Percentiles rank a stretch among this genome's conserved stretches.
These are phyloP conservation scores for Mercurialis annua DNA, from an alignment of 345 rosid species.

Conservation along the genomic window DNA sequence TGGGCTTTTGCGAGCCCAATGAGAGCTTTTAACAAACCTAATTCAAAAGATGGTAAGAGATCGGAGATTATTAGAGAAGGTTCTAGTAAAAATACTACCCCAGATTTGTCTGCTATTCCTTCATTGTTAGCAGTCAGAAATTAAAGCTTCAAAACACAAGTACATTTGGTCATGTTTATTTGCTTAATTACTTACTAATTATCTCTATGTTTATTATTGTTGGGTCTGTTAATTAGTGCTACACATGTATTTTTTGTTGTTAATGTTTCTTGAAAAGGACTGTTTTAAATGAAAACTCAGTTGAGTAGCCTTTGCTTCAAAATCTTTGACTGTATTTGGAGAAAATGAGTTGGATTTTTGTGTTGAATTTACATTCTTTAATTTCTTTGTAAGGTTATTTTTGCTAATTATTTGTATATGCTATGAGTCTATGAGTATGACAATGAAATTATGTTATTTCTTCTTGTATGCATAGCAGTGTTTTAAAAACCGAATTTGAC, in stretches of 20 bases:
- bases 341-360: background rate
- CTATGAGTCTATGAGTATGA: too few species aligned
- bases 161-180: slow-evolving; percentile 18
- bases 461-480: too few species aligned
- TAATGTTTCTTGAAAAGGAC: background rate
- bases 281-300: background rate
- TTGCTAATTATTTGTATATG: background rate
- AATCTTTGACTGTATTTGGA: background rate
- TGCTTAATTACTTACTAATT: background rate
- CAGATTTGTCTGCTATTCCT: slow-evolving; percentile 66
- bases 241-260: background rate
- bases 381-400: background rate
- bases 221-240: background rate
- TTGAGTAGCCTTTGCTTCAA: background rate
- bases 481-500: too few species aligned
- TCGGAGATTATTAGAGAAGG: slow-evolving; percentile 38
- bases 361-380: slow-evolving; percentile 1
- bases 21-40: slow-evolving; percentile 72
- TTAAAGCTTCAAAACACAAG: slow-evolving; percentile 12
- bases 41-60: slow-evolving; percentile 47
- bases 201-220: background rate
- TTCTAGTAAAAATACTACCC: slow-evolving; percentile 35
- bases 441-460: slow-evolving; percentile 1
- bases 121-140: slow-evolving; percentile 63
- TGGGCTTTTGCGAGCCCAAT: slow-evolving; percentile 95